Percentiles rank a stretch among this genome's conserved stretches.
phyloP scores from a whole-genome alignment of 1,284 basidiomycete genomes.

The Cystobasidium slooffiae region DNA sequence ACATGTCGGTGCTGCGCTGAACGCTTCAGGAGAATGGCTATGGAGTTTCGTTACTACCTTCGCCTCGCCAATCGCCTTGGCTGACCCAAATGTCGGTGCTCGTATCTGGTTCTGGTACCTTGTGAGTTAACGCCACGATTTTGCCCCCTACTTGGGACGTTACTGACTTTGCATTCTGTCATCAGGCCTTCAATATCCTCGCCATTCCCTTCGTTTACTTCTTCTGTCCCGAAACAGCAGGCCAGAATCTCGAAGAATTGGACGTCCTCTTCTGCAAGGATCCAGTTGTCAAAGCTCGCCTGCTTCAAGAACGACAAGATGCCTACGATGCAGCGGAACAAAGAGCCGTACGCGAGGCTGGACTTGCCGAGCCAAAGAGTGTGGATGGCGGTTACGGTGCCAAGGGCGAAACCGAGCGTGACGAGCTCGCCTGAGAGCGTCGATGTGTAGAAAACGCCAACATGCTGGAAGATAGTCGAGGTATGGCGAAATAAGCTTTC shows the following conservation, averaged over 20 bases:
- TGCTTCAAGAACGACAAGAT: constrained; percentile 28
- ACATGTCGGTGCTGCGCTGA: constrained; percentile 40
- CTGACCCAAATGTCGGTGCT: constrained; percentile 28
- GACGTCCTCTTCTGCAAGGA: constrained; percentile 38
- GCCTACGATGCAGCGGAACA: constrained; percentile 21
- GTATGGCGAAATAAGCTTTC: no score
- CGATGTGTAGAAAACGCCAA: no score
- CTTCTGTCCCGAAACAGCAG: constrained; percentile 36
- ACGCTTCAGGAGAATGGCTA: constrained; percentile 40
- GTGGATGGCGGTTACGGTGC: neutral
- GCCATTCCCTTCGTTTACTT: constrained; percentile 43
- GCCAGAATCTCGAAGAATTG: constrained; percentile 40
- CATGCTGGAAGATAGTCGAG: no score
- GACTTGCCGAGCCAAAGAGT: constrained; percentile 2
- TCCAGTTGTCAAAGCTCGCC: constrained; percentile 11
- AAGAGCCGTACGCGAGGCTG: constrained; percentile 7
- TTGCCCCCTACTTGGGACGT: neutral
- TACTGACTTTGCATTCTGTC: neutral
- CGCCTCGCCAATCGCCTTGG: constrained; percentile 37
- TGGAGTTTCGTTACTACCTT: constrained; percentile 40
- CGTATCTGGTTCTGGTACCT: constrained; percentile 40
- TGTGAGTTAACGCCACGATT: neutral
- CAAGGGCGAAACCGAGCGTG: neutral
- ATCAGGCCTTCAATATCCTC: constrained; percentile 38
- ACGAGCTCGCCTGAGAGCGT: constrained; percentile 2